Percentiles rank a stretch among this genome's conserved stretches.
These are phyloP conservation scores for Endoconidiophora laricicola DNA, from an alignment of 2,329 filamentous ascomycete genomes.

Conservation along the genomic window DNA sequence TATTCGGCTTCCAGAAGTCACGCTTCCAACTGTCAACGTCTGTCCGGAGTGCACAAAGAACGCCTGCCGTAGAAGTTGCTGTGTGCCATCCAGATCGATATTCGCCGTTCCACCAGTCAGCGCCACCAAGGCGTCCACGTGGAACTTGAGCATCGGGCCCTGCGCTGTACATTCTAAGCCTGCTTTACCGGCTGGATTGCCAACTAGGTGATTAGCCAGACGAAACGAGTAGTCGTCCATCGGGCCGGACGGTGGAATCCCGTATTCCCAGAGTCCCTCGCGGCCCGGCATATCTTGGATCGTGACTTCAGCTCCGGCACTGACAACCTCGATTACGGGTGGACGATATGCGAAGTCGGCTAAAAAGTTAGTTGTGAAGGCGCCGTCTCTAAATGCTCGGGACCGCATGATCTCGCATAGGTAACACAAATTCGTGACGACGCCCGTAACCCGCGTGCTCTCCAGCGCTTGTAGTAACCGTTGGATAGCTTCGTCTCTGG, in stretches of 20 bases:
- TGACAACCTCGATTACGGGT: slow-evolving; percentile 22
- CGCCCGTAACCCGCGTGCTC: slow-evolving; percentile 22
- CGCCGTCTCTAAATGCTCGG: slow-evolving; percentile 17
- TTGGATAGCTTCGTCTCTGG: slow-evolving; percentile 42
- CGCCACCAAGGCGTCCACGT: slow-evolving; percentile 19
- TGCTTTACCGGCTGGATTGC: slow-evolving; percentile 18
- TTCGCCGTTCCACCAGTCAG: slow-evolving; percentile 19
- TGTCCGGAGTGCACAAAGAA: slow-evolving; percentile 17
- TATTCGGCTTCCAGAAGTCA: slow-evolving; percentile 19
- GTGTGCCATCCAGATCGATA: slow-evolving; percentile 17
- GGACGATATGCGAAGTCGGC: slow-evolving; percentile 18
- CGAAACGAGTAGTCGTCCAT: slow-evolving; percentile 24
- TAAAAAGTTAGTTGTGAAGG: slow-evolving; percentile 21
- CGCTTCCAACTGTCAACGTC: slow-evolving; percentile 16
- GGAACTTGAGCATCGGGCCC: slow-evolving; percentile 22
- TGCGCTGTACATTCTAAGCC: slow-evolving; percentile 22
- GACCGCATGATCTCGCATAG: slow-evolving; percentile 19
- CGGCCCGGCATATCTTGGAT: slow-evolving; percentile 27
- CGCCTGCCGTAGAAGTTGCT: slow-evolving; percentile 15
- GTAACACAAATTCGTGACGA: slow-evolving; percentile 23
- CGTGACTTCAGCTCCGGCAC: slow-evolving; percentile 21
- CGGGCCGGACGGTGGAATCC: slow-evolving; percentile 25
- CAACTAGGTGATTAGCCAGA: slow-evolving; percentile 22
- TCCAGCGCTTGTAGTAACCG: slow-evolving; percentile 46
- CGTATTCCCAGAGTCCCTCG: slow-evolving; percentile 22